Evolutionary conservation across 768 basidiomycete genomes (phyloP), one percentile per base, ranked within the genome.

Genomic region (Gautieria morchelliformis): DNA sequence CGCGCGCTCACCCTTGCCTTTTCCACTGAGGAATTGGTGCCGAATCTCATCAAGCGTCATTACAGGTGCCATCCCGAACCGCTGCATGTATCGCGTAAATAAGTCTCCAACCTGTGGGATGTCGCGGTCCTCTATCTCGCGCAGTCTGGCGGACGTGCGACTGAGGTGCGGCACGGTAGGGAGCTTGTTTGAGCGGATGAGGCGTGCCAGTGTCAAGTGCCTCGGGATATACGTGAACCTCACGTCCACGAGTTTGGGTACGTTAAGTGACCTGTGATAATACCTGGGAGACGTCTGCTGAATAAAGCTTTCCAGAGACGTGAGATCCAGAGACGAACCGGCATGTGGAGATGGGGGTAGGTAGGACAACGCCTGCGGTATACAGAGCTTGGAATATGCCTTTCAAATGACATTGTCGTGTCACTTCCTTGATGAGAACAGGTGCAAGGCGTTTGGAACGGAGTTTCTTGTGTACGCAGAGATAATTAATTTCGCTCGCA

Each of bases 371-470:
- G 2, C 96, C 96, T 17, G 83, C 94, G 0, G 96, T 99, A 69
- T 98, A 98, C 52, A 99, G 88, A 8, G 96, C 96, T 70, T 99
- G 96, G 75, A 96, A 97, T 53, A 96, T 77, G 33, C 90, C 90
- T 61, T 83, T 79, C 39, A 98, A 77, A 68, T 98, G 83, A 53
- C 89, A 89, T 66, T 91, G 90, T 20, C 96, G 79, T 0, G 96
- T 98, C 24, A 98, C 87, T 67, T 99, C 96, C 68, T 96, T 96
- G 73, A 99, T 98, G 51, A 99, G 78, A 12, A 98, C 90, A 0
- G 96, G 96, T 0, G 96, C 86, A 22, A 98, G 75, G 41, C 96
- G 87, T 69, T 97, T 97, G 0, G 92, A 89, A 17, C 96, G 87
- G 37, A 98, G 74, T 70, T 96, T 97, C 75, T 99, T 99, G 79